Evolutionary conservation across 106 monocot species (phyloP), one percentile per base, ranked within the genome.

Genomic region (Dendrobium chrysotoxum): DNA sequence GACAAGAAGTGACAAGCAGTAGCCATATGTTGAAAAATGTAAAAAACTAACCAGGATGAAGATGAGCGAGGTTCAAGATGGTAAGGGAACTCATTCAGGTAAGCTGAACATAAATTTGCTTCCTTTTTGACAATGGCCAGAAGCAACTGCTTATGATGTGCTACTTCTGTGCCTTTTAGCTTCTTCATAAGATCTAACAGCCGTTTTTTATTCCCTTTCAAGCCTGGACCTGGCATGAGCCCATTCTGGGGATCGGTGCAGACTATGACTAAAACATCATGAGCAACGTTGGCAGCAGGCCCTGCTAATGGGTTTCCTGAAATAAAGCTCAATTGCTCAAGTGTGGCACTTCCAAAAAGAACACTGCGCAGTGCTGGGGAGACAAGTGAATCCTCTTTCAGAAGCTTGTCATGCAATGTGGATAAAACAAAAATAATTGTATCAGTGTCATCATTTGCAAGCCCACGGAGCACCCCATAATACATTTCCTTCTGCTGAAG

Each of bases 231-330:
- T 2, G 95, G 95, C 98, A 98, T 98, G 78, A 98, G 81, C 25
- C 98, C 98, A 87, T 98, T 98, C 72, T 77, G 46, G 40, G 88
- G 98, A 84, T 98, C 94, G 12, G 92, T 98, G 35, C 98, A 98
- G n/a, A 88, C 98, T 83, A 82, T 85, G 10, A 92, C 47, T 81
- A 98, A 84, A 53, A 98, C 91, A 79, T 91, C 89, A 85, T 98
- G 98, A 12, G 98, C 94, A 44, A 93, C 44, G 50, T 98, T 87
- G 55, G 95, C 86, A 66, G 83, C 92, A 65, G 57, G 13, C 4
- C 90, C 92, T 21, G 84, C 88, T 38, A 77, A 76, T 16, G 80
- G 81, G 78, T 90, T 95, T 66, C 94, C 98, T 0, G 98, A 98
- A 18, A 98, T 79, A 38, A 79, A 80, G 53, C 79, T 88, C 75